Evolutionary conservation across 2,329 filamentous ascomycete genomes (phyloP), one percentile per base, ranked within the genome.

Genomic region (Alternaria incomplexa): DNA sequence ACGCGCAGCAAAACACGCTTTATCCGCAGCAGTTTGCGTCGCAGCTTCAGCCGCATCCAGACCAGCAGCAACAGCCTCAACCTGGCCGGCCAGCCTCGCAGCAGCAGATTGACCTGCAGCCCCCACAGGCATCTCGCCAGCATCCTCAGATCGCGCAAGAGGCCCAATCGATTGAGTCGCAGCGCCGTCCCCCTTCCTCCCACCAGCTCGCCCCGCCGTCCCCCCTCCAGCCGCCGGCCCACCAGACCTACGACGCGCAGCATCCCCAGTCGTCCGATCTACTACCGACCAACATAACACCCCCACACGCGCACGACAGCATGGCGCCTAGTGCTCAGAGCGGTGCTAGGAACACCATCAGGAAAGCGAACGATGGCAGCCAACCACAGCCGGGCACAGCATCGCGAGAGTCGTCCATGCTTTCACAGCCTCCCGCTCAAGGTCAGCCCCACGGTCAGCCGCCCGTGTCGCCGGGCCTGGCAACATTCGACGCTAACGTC

Each of bases 401-500:
- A 13, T 76, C 77, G 22, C 69, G 77, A 59, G 77, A 80, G 69
- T 62, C 74, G 13, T 79, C 78, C 40, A 73, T 76, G 40, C 70
- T 79, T 40, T 73, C 77, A 61, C 77, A 77, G 64, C 73, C 74
- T 48, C 58, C 73, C 69, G 64, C 70, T 65, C 76, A 78, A 78
- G 75, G 75, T 78, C 77, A 79, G 75, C 69, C 67, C 65, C 73
- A 70, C 68, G 72, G 73, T 67, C 76, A 77, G 64, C 71, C 73
- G 66, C 74, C 77, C 63, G 71, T 75, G 25, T 77, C 79, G 66
- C 75, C 78, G 65, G 79, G 78, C 66, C 63, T 82, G 60, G 73
- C 80, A 63, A 78, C 80, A 48, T 84, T 83, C 75, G 81, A 79
- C 61, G 77, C 82, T 70, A 81, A 82, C 64, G 79, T 82, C 58